Base-by-base conservation (phyloP, 2,329 filamentous ascomycete genomes). In the Sphaerostilbella broomeana region DNA sequence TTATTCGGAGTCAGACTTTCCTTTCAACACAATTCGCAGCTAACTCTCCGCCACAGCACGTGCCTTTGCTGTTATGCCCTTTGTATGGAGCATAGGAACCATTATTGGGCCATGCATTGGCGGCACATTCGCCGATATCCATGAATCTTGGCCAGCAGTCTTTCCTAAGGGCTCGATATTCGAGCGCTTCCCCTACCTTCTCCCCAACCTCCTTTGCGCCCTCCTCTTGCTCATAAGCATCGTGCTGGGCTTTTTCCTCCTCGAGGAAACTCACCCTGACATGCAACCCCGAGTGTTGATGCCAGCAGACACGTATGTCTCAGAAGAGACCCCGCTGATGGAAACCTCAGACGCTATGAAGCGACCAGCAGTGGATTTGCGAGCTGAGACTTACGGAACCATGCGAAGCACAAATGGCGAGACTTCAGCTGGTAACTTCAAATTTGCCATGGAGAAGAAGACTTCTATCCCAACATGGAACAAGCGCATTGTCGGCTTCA, bases 61-160 rank as follows among this genome's bases (percentile, higher is more conserved):
- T 46, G 89, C 89, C 19, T 95, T 89, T 59, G 80, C 87, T 3
- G 77, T 95, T 30, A 94, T 95, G 86, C 89, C 89, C 1, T 95
- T 95, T 55, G 84, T 95, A 6, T 95, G 89, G 88, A 83, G 77
- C 32, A 81, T 95, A 37, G 89, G 89, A 17, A 94, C 86, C 8
- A 94, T 95, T 47, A 72, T 94, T 38, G 89, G 89, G 0, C 85
- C 89, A 46, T 85, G 84, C 5, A 87, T 95, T 48, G 90, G 90
- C 43, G 90, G 90, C 22, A 77, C 83, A 40, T 87, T 95, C 58
- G 84, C 88, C 43, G 80, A 86, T 49, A 89, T 90, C 18, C 75
- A 80, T 46, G 67, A 76, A 24, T 79, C 79, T 15, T 94, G 84
- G 60, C 88, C 90, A 15, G 64, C 70, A 18, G 30, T 76, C 1